Conservation (phyloP, 2,329 filamentous ascomycete species). For the Tolypocladium pustulatum region DNA sequence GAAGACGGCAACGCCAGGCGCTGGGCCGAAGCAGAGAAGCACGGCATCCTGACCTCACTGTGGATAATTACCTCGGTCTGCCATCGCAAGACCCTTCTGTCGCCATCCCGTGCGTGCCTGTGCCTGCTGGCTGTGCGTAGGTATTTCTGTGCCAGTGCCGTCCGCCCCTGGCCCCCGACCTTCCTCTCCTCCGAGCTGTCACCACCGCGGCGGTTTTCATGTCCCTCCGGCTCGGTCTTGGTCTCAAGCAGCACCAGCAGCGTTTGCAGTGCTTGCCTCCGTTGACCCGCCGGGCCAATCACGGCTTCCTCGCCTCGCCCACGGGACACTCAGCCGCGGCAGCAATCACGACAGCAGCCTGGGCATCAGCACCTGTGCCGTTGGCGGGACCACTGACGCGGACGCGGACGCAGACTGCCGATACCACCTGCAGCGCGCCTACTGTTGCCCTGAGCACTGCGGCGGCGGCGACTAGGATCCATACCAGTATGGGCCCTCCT, state of each 20-base stretch:
- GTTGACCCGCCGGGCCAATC: slow-evolving; percentile 6
- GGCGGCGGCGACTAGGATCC: slow-evolving; percentile 1
- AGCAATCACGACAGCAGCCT: neutral
- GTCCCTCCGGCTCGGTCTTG: slow-evolving; percentile 1
- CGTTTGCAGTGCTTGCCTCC: slow-evolving; percentile 4
- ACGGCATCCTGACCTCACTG: neutral
- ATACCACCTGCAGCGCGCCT: neutral
- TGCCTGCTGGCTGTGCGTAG: neutral
- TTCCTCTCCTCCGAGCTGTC: neutral
- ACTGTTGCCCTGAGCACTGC: neutral
- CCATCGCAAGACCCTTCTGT: neutral
- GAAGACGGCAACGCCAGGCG: neutral
- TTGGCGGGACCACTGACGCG: neutral
- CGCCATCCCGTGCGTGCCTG: neutral
- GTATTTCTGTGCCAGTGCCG: neutral
- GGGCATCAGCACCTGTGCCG: neutral
- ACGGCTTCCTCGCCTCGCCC: neutral
- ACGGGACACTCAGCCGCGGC: neutral
- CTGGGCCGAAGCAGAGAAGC: neutral
- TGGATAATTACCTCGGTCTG: neutral
- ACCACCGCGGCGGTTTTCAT: neutral
- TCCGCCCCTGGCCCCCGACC: neutral
- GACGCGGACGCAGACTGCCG: neutral
- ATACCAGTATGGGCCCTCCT: slow-evolving; percentile 17
- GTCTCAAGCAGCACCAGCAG: slow-evolving; percentile 2